Percentiles rank a stretch among this genome's conserved stretches.
Evolutionary conservation across 352 stramenopile species (phyloP).

Genomic region (Globisporangium spinosum): DNA sequence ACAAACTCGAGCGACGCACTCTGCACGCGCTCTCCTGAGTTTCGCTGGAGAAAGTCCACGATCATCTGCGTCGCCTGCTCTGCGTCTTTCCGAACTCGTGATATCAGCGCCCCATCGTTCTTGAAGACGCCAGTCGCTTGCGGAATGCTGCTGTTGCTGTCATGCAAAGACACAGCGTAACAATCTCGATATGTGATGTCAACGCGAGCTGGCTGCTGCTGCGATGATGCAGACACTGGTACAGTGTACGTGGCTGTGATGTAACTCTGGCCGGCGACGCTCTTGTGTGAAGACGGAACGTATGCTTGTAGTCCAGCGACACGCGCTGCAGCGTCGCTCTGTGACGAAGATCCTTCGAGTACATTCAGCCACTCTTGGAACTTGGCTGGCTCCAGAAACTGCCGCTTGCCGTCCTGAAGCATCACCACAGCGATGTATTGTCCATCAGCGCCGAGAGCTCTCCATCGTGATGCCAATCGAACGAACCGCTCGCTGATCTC

Average conservation of each 20-base stretch:
- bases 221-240: conserved; percentile 4
- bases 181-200: conserved; percentile 19
- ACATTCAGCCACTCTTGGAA: conserved; percentile 25
- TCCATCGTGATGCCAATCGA: conserved; percentile 26
- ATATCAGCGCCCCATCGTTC: background rate
- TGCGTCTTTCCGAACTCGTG: conserved; percentile 24
- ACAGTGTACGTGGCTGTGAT: conserved; percentile 4
- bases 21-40: conserved; percentile 17
- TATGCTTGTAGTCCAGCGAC: conserved; percentile 25
- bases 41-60: conserved; percentile 26
- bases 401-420: conserved; percentile 10
- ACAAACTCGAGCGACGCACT: conserved; percentile 35
- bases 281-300: conserved; percentile 6
- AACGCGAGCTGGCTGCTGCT: conserved; percentile 12
- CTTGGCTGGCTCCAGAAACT: conserved; percentile 16
- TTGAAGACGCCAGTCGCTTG: background rate
- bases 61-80: conserved; percentile 22
- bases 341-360: conserved; percentile 4
- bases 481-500: conserved; percentile 49
- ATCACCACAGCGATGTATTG: conserved; percentile 20
- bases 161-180: conserved; percentile 9
- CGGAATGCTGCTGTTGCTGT: background rate
- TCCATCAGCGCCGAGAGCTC: background rate
- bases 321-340: too few relatives aligned
- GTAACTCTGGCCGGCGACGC: background rate